A percentile compares a stretch with the other conserved stretches of the same genome.
Conservation (phyloP, 768 basidiomycete species). For the Podaxis sp. region DNA sequence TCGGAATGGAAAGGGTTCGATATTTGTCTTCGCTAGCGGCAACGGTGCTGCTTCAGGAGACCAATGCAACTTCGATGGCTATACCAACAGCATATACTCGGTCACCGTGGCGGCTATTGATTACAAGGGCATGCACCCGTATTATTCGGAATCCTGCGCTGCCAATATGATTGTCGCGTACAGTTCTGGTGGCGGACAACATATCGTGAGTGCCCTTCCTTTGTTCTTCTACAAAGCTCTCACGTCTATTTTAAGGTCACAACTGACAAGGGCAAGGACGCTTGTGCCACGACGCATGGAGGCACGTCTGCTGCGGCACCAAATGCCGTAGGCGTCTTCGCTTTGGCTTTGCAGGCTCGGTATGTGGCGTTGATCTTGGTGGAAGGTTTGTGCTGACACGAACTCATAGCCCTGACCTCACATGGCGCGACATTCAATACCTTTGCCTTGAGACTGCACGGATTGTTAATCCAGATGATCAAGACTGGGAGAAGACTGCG, state of each 20-base stretch:
- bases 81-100: conserved; percentile 96
- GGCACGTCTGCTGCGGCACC: conserved; percentile 98
- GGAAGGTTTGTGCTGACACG: conserved; percentile 2
- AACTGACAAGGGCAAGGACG: conserved; percentile 84
- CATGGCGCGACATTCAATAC: conserved; percentile 96
- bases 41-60: conserved; percentile 91
- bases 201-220: conserved; percentile 63
- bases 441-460: conserved; percentile 75
- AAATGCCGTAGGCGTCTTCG: conserved; percentile 91
- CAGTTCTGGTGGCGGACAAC: conserved; percentile 89
- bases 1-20: conserved; percentile 81
- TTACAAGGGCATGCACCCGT: conserved; percentile 89
- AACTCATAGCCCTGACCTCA: conserved; percentile 73
- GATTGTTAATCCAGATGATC: conserved; percentile 81
- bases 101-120: conserved; percentile 96
- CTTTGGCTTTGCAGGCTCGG: conserved; percentile 86
- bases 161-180: conserved; percentile 97
- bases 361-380: conserved; percentile 25
- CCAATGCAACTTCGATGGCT: conserved; percentile 99
- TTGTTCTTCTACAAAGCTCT: conserved; percentile 1
- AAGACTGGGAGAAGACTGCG: conserved; percentile 88
- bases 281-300: conserved; percentile 81
- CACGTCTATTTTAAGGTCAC: conserved; percentile 61
- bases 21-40: conserved; percentile 97
- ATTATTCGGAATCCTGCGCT: conserved; percentile 96